Base-by-base conservation (phyloP, 192 early-diverging fungal species). In the Entomortierella parvispora region DNA sequence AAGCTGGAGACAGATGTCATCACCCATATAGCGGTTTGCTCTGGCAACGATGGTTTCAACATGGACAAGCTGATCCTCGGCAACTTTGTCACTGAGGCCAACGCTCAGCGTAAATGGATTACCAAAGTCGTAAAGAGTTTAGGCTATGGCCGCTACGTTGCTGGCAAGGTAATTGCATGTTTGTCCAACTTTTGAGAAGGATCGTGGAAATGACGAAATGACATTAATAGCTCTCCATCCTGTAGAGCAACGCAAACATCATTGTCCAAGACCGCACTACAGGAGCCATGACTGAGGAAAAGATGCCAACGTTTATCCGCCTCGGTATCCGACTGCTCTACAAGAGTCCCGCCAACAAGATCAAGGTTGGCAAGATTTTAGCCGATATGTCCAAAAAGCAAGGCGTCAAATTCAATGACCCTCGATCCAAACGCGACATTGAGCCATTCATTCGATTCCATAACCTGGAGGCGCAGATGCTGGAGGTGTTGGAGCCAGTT, bases 291-390 rank as follows among this genome's bases (percentile, higher is more conserved):
- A 56, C 87, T 20, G 92, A 95, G 71, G 93, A 95, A 69, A 86
- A 88, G 50, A 95, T 95, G 81, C 86, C 90, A 23, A 81, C 88
- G 0, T 95, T 92, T 72, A 81, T 95, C 28, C 84, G 93, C 0
- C 79, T 94, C 15, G 93, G 91, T 25, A 93, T 95, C 71, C 88
- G 92, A n/a, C 57, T 95, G 11, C 62, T 95, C 3, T 95, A 94
- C 68, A 89, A 88, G 69, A 88, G 86, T 29, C 84, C 82, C 29
- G 85, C 70, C 14, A 78, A 83, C 32, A 77, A 53, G 31, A 66
- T 74, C 25, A 50, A 79, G 10, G 82, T 85, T 29, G 58, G 68
- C 31, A 82, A 82, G 54, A 81, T 90, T 26, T 52, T 87, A 5
- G 65, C 74, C n/a, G 82, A 80, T n/a, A 76, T 88, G 71, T 81